Evolutionary conservation across 2,329 filamentous ascomycete species (phyloP), one percentile per base, ranked within the genome.

Genomic region (Calonectria ilicicola): DNA sequence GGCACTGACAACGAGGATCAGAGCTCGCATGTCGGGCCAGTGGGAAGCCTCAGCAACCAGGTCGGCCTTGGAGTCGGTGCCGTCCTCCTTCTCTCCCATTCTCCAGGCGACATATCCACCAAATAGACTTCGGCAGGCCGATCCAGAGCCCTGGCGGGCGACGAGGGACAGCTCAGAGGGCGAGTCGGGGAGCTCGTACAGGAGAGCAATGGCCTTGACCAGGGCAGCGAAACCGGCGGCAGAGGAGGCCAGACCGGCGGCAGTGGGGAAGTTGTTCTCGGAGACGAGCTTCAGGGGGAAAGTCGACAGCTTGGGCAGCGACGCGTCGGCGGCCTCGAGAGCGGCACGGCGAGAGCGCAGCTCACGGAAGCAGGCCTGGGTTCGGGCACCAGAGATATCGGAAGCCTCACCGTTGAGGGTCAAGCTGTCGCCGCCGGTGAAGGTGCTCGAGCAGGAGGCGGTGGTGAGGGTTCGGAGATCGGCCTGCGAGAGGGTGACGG

Each of bases 231-330:
- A 93, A 6, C 92, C 92, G 1, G 92, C 92, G 1, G 92, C 92
- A 0, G 92, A 94, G 21, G 91, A 93, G 5, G 93, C 92, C 19
- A 99, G 92, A 8, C 97, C 97, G 5, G 97, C 97, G 29, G 97
- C 97, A 2, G 97, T 99, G 75, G 97, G 97, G 89, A 99, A 99
- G 90, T 99, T 99, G 90, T 99, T 99, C 87, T 97, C 94, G 70
- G 94, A 97, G 69, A 98, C 95, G 77, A 99, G 93, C 79, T 93
- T 94, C 74, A 99, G 91, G 40, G 94, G 92, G 80, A 94, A 88
- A 65, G 88, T 83, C 14, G 95, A 94, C 70, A 99, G 91, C 84
- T 94, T 95, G 51, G 96, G 95, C n/a, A 98, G 90, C 26, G 91
- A 92, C 0, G 92, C 79, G 82, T 98, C 88, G 73, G 89, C 85